These are phyloP conservation scores for Phytophthora cryptogea DNA, from an alignment of 352 stramenopile species.

Conservation along the genomic window DNA sequence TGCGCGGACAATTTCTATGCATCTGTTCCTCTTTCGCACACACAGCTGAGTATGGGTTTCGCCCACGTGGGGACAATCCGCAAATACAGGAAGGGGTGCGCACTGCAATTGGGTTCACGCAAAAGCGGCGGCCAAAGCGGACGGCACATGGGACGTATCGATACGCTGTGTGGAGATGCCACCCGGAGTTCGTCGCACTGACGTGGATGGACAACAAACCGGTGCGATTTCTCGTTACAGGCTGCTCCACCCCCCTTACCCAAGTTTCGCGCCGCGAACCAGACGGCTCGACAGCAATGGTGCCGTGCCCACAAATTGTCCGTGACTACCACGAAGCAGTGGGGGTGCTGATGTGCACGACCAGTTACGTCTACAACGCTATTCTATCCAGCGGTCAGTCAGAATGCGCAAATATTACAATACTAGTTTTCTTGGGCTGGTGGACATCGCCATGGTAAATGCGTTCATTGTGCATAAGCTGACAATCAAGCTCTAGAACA, in stretches of 20 bases:
- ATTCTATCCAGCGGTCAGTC: conserved; percentile 19
- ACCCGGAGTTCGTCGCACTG: conserved; percentile 1
- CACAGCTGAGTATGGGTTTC: conserved; percentile 7
- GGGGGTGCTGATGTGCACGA: no score
- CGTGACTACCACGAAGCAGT: conserved; percentile 1
- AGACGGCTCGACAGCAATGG: background rate
- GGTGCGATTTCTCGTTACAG: conserved; percentile 3
- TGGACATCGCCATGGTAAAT: conserved; percentile 31
- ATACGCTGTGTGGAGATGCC: background rate
- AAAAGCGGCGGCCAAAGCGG: background rate
- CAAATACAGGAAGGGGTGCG: conserved; percentile 9
- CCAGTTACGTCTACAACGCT: no score
- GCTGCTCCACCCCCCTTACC: conserved; percentile 4
- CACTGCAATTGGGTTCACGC: conserved; percentile 4
- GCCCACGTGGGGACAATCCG: conserved; percentile 17
- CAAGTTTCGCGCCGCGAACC: background rate
- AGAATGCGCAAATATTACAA: conserved; percentile 32
- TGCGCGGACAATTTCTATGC: conserved; percentile 21
- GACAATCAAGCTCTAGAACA: background rate
- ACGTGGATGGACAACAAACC: conserved; percentile 7
- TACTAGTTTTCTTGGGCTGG: conserved; percentile 24
- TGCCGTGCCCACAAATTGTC: conserved; percentile 1
- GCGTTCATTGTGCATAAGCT: conserved; percentile 26
- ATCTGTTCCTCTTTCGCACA: conserved; percentile 11
- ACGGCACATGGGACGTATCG: conserved; percentile 4